These are phyloP conservation scores for Sideroxylon spinosum DNA, from an alignment of 179 eudicot species.

Conservation along the genomic window DNA sequence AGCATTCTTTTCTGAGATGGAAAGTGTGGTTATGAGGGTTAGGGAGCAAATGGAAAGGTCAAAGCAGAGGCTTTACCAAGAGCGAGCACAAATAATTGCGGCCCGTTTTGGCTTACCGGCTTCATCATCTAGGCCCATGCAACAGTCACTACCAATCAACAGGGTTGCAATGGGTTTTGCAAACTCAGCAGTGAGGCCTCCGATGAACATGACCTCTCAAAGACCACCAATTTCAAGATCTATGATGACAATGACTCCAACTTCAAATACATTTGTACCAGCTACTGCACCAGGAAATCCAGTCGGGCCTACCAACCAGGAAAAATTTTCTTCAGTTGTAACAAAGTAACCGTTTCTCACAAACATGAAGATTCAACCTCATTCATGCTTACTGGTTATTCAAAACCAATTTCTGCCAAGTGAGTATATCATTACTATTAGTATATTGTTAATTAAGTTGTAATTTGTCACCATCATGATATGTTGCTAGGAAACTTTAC, in stretches of 20 bases:
- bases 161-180: slow-evolving; percentile 52
- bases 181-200: slow-evolving; percentile 55
- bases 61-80: slow-evolving; percentile 77
- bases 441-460: slow-evolving; percentile 2
- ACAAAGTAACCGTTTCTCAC: slow-evolving; percentile 22
- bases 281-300: slow-evolving; percentile 42
- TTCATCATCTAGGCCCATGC: slow-evolving; percentile 52
- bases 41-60: slow-evolving; percentile 83
- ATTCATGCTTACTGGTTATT: slow-evolving; percentile 9
- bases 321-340: slow-evolving; percentile 26
- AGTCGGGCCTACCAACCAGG: slow-evolving; percentile 42
- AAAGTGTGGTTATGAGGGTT: slow-evolving; percentile 56
- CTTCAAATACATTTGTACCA: slow-evolving; percentile 33
- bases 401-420: slow-evolving; percentile 5
- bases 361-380: slow-evolving; percentile 11
- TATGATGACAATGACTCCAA: slow-evolving; percentile 39
- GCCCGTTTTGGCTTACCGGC: slow-evolving; percentile 67
- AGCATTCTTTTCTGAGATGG: slow-evolving; percentile 84
- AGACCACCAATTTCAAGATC: slow-evolving; percentile 72
- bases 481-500: slow-evolving; percentile 2
- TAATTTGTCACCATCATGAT: slow-evolving; percentile 3
- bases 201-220: slow-evolving; percentile 49
- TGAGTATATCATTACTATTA: slow-evolving; percentile 9
- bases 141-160: slow-evolving; percentile 53
- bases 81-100: slow-evolving; percentile 88